These are phyloP conservation scores for Daedaleopsis sinensis DNA, from an alignment of 768 basidiomycete genomes.

Conservation along the genomic window DNA sequence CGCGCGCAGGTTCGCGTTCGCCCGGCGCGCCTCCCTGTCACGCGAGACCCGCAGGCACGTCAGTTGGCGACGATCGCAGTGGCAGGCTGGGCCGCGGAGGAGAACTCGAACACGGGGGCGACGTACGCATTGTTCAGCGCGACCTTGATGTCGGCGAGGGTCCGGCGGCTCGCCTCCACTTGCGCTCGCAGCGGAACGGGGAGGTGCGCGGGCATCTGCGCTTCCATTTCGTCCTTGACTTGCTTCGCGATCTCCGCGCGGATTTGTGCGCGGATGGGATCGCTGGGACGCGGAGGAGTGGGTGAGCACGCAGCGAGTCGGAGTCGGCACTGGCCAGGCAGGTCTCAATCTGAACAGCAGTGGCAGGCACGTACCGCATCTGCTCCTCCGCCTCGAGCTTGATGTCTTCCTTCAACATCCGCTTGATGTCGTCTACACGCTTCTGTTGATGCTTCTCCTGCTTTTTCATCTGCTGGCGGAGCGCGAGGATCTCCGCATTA, in stretches of 20 bases:
- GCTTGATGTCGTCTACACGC: background rate
- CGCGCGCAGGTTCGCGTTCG: slow-evolving; percentile 43
- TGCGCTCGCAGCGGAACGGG: slow-evolving; percentile 51
- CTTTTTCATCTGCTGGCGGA: slow-evolving; percentile 27
- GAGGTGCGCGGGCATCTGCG: slow-evolving; percentile 50
- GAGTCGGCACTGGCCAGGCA: too few relatives aligned
- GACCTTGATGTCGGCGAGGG: slow-evolving; percentile 45
- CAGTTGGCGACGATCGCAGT: too few relatives aligned
- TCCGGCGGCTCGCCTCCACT: slow-evolving; percentile 43
- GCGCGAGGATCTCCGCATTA: slow-evolving; percentile 22
- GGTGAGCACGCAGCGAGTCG: background rate
- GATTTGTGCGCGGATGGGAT: slow-evolving; percentile 43
- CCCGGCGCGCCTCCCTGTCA: slow-evolving; percentile 50
- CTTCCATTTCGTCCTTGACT: slow-evolving; percentile 48
- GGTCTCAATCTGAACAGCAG: background rate
- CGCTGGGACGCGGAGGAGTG: slow-evolving; percentile 26
- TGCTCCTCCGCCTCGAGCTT: slow-evolving; percentile 31
- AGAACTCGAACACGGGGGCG: too few relatives aligned
- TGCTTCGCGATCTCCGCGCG: slow-evolving; percentile 44
- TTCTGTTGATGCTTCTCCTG: background rate
- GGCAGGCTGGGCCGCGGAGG: too few relatives aligned
- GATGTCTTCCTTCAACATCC: slow-evolving; percentile 25
- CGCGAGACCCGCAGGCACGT: background rate
- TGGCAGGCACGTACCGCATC: slow-evolving; percentile 35
- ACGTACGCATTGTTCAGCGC: slow-evolving; percentile 60